Percentiles rank a stretch among this genome's conserved stretches.
Conservation (phyloP, 257 asterid genomes). For the Primulina tabacum region DNA sequence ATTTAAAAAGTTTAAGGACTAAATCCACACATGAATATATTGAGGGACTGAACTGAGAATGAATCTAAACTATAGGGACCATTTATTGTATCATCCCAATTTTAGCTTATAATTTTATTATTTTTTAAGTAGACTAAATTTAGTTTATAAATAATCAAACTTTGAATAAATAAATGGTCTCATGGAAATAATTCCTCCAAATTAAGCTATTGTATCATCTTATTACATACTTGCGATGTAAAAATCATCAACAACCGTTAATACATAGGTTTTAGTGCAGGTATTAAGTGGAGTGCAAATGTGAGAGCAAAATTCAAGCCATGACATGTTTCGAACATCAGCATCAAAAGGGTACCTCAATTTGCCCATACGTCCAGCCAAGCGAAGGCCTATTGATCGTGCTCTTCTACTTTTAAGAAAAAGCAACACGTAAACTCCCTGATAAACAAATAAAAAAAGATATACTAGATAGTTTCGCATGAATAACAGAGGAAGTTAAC, state of each 20-base stretch:
- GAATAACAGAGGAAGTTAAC: constrained; percentile 24
- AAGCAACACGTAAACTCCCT: constrained; percentile 93
- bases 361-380: constrained; percentile 88
- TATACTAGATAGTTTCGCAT: constrained; percentile 16
- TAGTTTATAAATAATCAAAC: neutral
- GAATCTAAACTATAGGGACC: too few species aligned
- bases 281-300: constrained; percentile 5
- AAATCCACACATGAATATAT: too few species aligned
- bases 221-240: neutral
- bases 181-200: neutral
- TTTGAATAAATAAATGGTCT: neutral
- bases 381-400: constrained; percentile 83
- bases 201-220: neutral
- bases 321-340: constrained; percentile 13
- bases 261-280: neutral
- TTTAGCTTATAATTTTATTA: too few species aligned
- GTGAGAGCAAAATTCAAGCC: constrained; percentile 17
- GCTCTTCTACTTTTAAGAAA: constrained; percentile 82
- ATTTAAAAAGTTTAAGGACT: too few species aligned
- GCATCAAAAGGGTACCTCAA: constrained; percentile 51
- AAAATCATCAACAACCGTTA: too few species aligned
- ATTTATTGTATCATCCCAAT: too few species aligned
- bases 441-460: constrained; percentile 25
- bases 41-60: too few species aligned
- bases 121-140: too few species aligned